A percentile compares a stretch with the other conserved stretches of the same genome.
phyloP scores from a whole-genome alignment of 75 land plant genomes.

The Sequoiadendron giganteum region DNA sequence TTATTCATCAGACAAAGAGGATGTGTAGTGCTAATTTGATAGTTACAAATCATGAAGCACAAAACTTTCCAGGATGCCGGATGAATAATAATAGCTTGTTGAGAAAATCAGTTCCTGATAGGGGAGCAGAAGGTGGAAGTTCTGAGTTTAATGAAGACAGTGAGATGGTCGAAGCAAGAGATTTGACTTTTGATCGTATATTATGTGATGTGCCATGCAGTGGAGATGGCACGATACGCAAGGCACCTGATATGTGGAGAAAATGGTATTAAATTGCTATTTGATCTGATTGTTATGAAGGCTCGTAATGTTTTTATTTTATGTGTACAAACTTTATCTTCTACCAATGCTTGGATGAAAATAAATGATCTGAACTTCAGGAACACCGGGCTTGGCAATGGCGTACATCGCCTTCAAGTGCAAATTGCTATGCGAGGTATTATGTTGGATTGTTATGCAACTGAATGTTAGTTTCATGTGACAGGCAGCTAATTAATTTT shows the following conservation, averaged over 20 bases:
- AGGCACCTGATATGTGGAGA: constrained; percentile 98
- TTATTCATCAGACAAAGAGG: constrained; percentile 97
- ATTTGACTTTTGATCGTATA: constrained; percentile 80
- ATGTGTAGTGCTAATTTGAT: constrained; percentile 96
- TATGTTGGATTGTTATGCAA: background rate
- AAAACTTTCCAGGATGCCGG: constrained; percentile 78
- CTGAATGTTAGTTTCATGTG: background rate
- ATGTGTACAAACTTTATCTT: background rate
- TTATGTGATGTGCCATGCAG: constrained; percentile 99
- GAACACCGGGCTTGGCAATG: constrained; percentile 92
- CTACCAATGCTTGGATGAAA: constrained; percentile 5
- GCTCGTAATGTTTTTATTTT: background rate
- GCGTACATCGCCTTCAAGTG: constrained; percentile 84
- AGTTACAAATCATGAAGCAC: constrained; percentile 98
- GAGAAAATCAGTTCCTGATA: constrained; percentile 4
- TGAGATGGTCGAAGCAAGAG: constrained; percentile 15
- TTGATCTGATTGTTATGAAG: background rate
- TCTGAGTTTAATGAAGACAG: constrained; percentile 2
- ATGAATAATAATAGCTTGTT: constrained; percentile 10
- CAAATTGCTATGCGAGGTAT: constrained; percentile 97
- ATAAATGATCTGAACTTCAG: constrained; percentile 30
- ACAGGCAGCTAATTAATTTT: background rate
- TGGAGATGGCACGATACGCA: constrained; percentile 97
- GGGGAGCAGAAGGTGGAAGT: background rate
- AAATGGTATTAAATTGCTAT: constrained; percentile 61